These are phyloP conservation scores for Drechslerella dactyloides DNA, from an alignment of 2,329 filamentous ascomycete genomes.

Conservation along the genomic window DNA sequence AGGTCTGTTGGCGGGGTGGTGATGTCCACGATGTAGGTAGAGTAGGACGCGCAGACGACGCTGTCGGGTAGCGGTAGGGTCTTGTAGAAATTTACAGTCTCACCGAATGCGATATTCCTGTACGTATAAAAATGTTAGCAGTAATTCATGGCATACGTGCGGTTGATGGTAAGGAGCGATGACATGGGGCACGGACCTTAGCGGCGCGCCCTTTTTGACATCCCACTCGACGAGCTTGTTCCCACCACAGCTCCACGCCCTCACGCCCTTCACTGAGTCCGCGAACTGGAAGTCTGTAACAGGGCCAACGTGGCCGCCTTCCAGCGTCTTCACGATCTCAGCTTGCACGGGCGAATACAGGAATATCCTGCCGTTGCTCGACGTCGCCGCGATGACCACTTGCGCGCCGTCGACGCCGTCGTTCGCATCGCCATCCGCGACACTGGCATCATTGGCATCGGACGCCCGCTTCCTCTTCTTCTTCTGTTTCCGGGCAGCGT, in stretches of 20 bases:
- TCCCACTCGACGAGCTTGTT: constrained; percentile 65
- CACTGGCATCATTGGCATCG: constrained; percentile 56
- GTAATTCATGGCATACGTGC: constrained; percentile 3
- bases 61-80: constrained; percentile 55
- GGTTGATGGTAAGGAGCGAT: background rate
- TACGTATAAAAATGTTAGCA: constrained; percentile 2
- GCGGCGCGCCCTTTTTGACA: constrained; percentile 59
- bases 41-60: constrained; percentile 63
- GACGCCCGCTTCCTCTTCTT: constrained; percentile 64
- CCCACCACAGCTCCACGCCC: constrained; percentile 64
- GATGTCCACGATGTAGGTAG: constrained; percentile 61
- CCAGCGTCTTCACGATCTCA: constrained; percentile 60
- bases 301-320: constrained; percentile 61
- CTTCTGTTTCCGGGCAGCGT: constrained; percentile 58
- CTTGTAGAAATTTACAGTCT: constrained; percentile 60
- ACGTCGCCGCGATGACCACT: constrained; percentile 62
- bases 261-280: constrained; percentile 57
- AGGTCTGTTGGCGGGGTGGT: constrained; percentile 57
- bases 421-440: constrained; percentile 33
- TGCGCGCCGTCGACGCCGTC: constrained; percentile 50
- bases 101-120: constrained; percentile 53
- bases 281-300: constrained; percentile 64
- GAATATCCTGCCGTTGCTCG: constrained; percentile 61
- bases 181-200: constrained; percentile 58
- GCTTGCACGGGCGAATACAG: constrained; percentile 63